Evolutionary conservation across 768 basidiomycete genomes (phyloP), one percentile per base, ranked within the genome.

Genomic region (Amanita phalloides): DNA sequence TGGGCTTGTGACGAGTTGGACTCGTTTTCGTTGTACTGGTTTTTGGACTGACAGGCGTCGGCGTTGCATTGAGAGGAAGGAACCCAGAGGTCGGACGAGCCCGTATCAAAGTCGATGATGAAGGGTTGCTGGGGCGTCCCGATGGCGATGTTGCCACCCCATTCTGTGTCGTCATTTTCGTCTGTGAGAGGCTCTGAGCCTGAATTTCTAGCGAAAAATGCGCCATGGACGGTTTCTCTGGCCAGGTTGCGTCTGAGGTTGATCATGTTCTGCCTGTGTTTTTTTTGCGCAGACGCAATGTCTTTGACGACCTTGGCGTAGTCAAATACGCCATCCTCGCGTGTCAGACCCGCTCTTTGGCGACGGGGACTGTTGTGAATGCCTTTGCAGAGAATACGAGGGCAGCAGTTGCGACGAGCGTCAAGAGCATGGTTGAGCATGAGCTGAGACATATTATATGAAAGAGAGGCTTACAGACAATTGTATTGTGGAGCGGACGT

Each of bases 91-190:
- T 81, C 78, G 43, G 71, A 65, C 39, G 74, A 77, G 25, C 68
- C 75, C 14, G 76, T 78, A 57, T 78, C 77, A 52, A 77, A 75
- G 57, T 76, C 74, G 39, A 78, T 74, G 73, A 49, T 68, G 57
- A 71, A 77, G 11, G 53, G 57, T 54, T 62, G 59, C 4, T 72
- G 62, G 14, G 78, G 78, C 7, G 70, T 76, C 6, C 78, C 78
- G 14, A 78, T 71, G 20, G 61, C 60, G 39, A 78, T 71, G 4
- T 62, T 49, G 23, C 76, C 76, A 36, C 68, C 65, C 77, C 77
- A 79, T 53, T 77, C 61, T 39, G 62, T 56, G 11, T 63, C 64
- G 49, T 61, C 58, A 48, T 62, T 56, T 44, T 71, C 67, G 46
- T 70, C 67, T 9, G 64, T 64, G 36, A 79, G 64, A 6, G 64